Conservation (phyloP, 345 rosid genomes). For the Gossypium anomalum region DNA sequence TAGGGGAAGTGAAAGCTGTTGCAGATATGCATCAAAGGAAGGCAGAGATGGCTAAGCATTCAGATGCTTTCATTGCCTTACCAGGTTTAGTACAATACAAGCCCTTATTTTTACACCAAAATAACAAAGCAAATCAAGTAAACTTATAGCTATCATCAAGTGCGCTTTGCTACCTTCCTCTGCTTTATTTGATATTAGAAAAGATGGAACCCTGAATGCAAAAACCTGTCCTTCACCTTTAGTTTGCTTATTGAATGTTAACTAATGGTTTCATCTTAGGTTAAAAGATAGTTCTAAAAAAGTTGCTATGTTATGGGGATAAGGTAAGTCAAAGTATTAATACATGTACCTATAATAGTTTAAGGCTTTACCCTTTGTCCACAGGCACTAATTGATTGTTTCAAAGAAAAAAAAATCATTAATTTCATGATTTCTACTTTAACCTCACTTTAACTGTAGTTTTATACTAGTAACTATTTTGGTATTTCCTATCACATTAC, state of each 20-base stretch:
- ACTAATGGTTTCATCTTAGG: not conserved
- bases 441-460: no score
- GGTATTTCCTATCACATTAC: no score
- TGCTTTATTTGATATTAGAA: constrained; percentile 6
- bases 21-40: constrained; percentile 99
- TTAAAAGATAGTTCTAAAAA: not conserved
- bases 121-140: constrained; percentile 17
- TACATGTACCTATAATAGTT: constrained; percentile 9
- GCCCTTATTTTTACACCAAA: constrained; percentile 16
- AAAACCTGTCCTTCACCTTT: not conserved
- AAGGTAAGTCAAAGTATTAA: not conserved
- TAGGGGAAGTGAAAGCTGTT: constrained; percentile 99
- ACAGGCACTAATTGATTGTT: no score
- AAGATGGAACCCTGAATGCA: not conserved
- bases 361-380: no score
- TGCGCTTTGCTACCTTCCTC: constrained; percentile 20
- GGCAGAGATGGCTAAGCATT: constrained; percentile 99
- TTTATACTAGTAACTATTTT: not conserved
- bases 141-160: constrained; percentile 19
- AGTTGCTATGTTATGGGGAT: not conserved
- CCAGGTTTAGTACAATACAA: constrained; percentile 62
- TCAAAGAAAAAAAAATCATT: no score
- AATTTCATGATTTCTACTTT: no score
- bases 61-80: constrained; percentile 99
- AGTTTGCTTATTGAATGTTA: not conserved